These are phyloP conservation scores for Lactarius hengduanensis DNA, from an alignment of 768 basidiomycete genomes.

Conservation along the genomic window DNA sequence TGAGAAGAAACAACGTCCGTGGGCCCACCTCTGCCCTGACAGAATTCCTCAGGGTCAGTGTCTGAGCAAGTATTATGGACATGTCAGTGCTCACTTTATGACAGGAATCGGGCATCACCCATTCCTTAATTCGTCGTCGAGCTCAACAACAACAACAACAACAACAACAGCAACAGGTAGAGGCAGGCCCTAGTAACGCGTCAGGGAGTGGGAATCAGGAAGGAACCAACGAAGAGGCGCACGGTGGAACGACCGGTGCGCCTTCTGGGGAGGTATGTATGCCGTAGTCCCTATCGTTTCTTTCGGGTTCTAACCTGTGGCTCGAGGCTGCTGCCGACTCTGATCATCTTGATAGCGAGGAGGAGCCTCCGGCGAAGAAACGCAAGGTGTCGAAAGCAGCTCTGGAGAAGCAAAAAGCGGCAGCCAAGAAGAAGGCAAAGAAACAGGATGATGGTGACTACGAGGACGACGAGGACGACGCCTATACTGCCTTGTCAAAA, in stretches of 20 bases:
- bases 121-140: constrained; percentile 42
- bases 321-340: constrained; percentile 25
- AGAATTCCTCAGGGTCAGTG: constrained; percentile 67
- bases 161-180: constrained; percentile 41
- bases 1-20: constrained; percentile 55
- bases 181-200: constrained; percentile 45
- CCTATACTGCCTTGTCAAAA: constrained; percentile 65
- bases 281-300: too few species aligned
- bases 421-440: constrained; percentile 28
- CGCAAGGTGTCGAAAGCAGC: constrained; percentile 29
- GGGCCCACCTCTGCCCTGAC: constrained; percentile 84
- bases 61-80: too few species aligned
- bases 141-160: constrained; percentile 35
- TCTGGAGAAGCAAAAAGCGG: constrained; percentile 36
- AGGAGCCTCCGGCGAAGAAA: constrained; percentile 19
- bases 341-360: constrained; percentile 25
- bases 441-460: constrained; percentile 46
- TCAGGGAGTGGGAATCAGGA: constrained; percentile 24
- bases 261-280: constrained; percentile 13
- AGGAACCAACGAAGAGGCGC: constrained; percentile 28
- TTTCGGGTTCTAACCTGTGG: background rate
- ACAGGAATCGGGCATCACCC: constrained; percentile 55
- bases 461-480: constrained; percentile 58
- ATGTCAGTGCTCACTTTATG: background rate
- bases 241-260: constrained; percentile 26